Evolutionary conservation across 75 land plant genomes (phyloP).

Genomic region (Picea sitchensis): DNA sequence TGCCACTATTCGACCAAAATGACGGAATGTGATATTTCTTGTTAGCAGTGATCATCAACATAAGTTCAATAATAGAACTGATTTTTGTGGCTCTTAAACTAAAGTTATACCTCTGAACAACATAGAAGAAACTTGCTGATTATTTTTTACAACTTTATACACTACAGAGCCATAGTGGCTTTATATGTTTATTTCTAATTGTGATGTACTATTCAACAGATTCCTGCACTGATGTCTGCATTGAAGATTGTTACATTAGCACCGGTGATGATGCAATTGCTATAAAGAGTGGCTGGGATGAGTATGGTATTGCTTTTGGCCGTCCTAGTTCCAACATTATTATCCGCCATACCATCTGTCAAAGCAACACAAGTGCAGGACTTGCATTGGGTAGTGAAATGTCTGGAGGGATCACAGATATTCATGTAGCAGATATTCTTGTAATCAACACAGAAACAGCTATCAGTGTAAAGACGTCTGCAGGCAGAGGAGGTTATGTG

Average conservation of each 20-base stretch:
- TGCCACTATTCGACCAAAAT: no score
- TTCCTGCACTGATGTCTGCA: conserved; percentile 68
- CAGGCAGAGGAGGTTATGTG: conserved; percentile 48
- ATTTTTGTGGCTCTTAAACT: no score
- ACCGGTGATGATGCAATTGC: conserved; percentile 75
- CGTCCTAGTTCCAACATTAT: conserved; percentile 68
- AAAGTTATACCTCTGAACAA: no score
- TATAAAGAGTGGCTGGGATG: conserved; percentile 90
- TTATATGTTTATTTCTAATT: no score
- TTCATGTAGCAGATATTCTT: conserved; percentile 30
- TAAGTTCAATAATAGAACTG: no score
- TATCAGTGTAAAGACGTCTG: conserved; percentile 32
- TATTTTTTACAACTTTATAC: no score
- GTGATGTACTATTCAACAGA: conserved; percentile 28
- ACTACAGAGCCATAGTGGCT: no score
- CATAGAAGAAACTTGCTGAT: no score
- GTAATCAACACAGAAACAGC: conserved; percentile 26
- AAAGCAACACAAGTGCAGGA: conserved; percentile 45
- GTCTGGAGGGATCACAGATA: conserved; percentile 43
- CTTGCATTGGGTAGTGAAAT: conserved; percentile 54
- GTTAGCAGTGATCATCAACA: no score
- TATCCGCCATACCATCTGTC: conserved; percentile 42
- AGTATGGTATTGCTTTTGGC: conserved; percentile 78
- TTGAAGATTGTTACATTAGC: conserved; percentile 70
- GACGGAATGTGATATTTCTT: no score